phyloP scores from a whole-genome alignment of 1,284 basidiomycete genomes.

The Agroathelia rolfsii region DNA sequence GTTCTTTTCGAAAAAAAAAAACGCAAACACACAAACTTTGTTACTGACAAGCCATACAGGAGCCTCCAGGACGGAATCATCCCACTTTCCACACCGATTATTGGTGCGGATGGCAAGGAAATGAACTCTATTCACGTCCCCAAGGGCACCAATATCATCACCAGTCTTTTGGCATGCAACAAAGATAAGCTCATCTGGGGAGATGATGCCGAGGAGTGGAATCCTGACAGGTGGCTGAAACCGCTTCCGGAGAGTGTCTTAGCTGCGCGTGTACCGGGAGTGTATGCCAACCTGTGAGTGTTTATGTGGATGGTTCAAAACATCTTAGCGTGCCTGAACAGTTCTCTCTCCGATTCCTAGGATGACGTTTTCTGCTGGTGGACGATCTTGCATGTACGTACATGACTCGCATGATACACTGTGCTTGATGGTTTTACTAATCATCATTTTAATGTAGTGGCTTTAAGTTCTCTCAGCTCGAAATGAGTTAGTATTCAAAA shows the following conservation, averaged over 20 bases:
- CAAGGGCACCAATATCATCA: slow-evolving; percentile 16
- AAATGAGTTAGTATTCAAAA: slow-evolving; percentile 26
- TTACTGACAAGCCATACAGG: slow-evolving; percentile 8
- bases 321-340: background rate
- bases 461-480: slow-evolving; percentile 25
- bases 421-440: background rate
- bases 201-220: slow-evolving; percentile 24
- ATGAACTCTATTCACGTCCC: slow-evolving; percentile 18
- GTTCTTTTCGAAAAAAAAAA: slow-evolving; percentile 1
- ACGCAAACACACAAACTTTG: background rate
- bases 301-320: background rate
- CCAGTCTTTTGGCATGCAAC: slow-evolving; percentile 20
- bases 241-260: slow-evolving; percentile 17
- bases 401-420: background rate
- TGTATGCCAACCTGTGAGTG: slow-evolving; percentile 16
- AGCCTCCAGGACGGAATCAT: slow-evolving; percentile 13
- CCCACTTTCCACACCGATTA: slow-evolving; percentile 16
- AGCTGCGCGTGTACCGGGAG: slow-evolving; percentile 16
- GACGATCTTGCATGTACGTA: slow-evolving; percentile 23
- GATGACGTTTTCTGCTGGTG: slow-evolving; percentile 25
- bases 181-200: slow-evolving; percentile 24
- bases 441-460: slow-evolving; percentile 13
- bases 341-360: slow-evolving; percentile 12
- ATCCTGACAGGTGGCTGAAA: slow-evolving; percentile 25
- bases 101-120: slow-evolving; percentile 16